Conservation (phyloP, 2,329 filamentous ascomycete genomes). For the Aspergillus alliaceus region DNA sequence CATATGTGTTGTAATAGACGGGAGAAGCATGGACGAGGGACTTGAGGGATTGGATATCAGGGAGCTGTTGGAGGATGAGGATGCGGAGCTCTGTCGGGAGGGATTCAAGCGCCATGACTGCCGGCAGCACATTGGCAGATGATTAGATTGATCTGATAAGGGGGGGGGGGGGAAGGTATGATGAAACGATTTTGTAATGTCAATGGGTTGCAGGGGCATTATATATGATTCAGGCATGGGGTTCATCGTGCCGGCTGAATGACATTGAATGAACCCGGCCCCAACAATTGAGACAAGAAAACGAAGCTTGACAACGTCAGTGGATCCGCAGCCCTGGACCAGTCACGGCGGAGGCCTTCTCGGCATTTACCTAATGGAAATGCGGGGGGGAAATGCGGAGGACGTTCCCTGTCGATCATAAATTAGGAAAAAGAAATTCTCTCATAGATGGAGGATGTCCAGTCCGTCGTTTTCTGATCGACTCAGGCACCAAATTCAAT, state of each 20-base stretch:
- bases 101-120: slow-evolving; percentile 13
- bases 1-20: slow-evolving; percentile 12
- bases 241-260: not conserved
- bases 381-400: not conserved
- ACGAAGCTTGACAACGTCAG: not conserved
- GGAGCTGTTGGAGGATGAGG: slow-evolving; percentile 11
- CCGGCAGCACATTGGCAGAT: not conserved
- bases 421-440: not conserved
- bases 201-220: not conserved
- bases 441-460: too few species aligned
- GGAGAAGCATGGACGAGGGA: slow-evolving; percentile 10
- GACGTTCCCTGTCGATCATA: not conserved
- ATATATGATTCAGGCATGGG: not conserved
- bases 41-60: slow-evolving; percentile 11
- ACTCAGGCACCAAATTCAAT: not conserved
- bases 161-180: not conserved
- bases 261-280: too few species aligned
- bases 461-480: not conserved
- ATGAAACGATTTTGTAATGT: not conserved
- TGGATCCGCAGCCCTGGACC: not conserved
- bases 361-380: not conserved
- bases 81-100: slow-evolving; percentile 16
- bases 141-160: not conserved
- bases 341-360: not conserved
- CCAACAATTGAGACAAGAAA: not conserved